A percentile compares a stretch with the other conserved stretches of the same genome.
These are phyloP conservation scores for Nitzschia palea DNA, from an alignment of 108 stramenopile species.

Conservation along the genomic window DNA sequence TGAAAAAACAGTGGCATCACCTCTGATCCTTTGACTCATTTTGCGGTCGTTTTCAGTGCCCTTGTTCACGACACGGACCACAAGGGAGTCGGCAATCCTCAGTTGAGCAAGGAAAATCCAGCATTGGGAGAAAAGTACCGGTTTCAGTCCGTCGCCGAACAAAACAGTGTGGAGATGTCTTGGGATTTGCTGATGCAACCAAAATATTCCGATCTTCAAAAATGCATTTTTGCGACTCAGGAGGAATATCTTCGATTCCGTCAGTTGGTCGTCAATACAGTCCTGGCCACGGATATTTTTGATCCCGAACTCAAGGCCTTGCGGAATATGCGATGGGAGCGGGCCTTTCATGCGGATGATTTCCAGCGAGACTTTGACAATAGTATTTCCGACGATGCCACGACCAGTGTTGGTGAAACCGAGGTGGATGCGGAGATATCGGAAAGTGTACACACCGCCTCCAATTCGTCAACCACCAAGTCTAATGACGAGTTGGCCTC, in stretches of 20 bases:
- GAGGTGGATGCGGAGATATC: neutral
- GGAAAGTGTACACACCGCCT: neutral
- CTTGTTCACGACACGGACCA: conserved; percentile 33
- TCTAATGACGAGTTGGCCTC: neutral
- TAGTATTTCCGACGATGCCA: neutral
- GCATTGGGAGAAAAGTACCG: conserved; percentile 12
- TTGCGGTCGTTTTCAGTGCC: conserved; percentile 27
- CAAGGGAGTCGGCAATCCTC: conserved; percentile 18
- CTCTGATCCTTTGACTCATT: conserved; percentile 39
- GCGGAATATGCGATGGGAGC: conserved; percentile 20
- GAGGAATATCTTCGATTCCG: conserved; percentile 14
- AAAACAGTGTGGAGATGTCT: conserved; percentile 19
- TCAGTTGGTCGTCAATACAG: conserved; percentile 16
- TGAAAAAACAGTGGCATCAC: too few species aligned
- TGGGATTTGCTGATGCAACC: conserved; percentile 20
- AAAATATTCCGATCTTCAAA: conserved; percentile 13
- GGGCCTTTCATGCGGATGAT: conserved; percentile 1
- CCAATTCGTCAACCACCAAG: neutral
- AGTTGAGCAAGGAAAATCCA: conserved; percentile 10
- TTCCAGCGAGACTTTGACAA: neutral
- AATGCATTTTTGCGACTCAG: conserved; percentile 5
- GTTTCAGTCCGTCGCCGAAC: conserved; percentile 21
- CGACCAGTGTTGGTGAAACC: neutral
- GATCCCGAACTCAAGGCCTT: conserved; percentile 22
- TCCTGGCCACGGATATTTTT: conserved; percentile 26